Evolutionary conservation across 768 basidiomycete species (phyloP), one percentile per base, ranked within the genome.

Genomic region (Lyophyllum decastes): DNA sequence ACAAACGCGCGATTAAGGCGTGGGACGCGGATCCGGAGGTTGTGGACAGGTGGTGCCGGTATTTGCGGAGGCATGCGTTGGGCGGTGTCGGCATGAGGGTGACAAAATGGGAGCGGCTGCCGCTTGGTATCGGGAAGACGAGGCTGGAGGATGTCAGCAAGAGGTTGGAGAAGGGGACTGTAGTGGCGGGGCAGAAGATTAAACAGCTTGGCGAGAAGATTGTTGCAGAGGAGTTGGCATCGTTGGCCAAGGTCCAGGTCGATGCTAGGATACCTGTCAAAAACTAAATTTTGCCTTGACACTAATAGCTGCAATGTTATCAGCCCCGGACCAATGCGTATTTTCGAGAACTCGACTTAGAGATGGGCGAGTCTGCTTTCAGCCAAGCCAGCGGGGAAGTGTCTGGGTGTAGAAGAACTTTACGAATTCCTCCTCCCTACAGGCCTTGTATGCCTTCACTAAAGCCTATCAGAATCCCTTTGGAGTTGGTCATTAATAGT

Each of bases 21-120:
- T 98, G 84, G 81, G 96, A 98, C 72, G 85, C 94, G 17, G 82
- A 95, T 66, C 76, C 82, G 2, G 85, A 87, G 63, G 86, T 93
- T 5, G 79, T 98, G 11, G 83, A 89, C 26, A 78, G 84, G 58
- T 97, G 90, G 92, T 73, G 93, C 52, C 75, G 80, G 62, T 98
- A 96, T 67, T 70, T 98, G 38, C 75, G 85, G 63, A 77, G 77
- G 61, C 88, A 98, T 72, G 81, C 83, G 43, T 71, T 97, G 65
- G 86, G 86, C 0, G 95, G 96, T 27, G 93, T 98, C 0, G 95
- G 94, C 22, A 87, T 98, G 78, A 80, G 90, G 61, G 84, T 88
- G 21, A 85, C 89, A 49, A 82, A 82, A 58, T 94, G 92, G 86
- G 88, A 94, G 66, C 81, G 75, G 75, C 78, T 71, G 78, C 86